Evolutionary conservation across 768 basidiomycete genomes (phyloP).

Genomic region (Coprinopsis cinerea): DNA sequence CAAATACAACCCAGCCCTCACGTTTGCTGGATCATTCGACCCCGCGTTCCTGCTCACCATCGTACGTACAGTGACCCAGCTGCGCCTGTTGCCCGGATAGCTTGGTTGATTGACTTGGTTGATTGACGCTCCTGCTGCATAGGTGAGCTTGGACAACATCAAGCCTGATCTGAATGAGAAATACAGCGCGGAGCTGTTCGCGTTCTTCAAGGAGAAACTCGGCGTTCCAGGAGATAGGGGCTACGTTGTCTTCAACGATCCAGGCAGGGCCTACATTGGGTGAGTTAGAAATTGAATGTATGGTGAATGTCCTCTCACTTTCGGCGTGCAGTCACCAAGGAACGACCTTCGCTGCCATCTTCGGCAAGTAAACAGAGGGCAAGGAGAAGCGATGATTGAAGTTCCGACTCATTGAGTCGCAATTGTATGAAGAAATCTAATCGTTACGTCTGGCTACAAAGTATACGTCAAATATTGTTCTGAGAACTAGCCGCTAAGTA

Average conservation of each 20-base stretch:
- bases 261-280: conserved; percentile 45
- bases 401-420: no score
- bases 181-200: conserved; percentile 52
- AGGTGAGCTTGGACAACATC: conserved; percentile 58
- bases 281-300: no score
- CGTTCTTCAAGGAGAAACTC: conserved; percentile 50
- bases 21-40: conserved; percentile 58
- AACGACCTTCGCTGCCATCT: conserved; percentile 41
- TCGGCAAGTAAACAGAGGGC: background rate
- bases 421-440: no score
- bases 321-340: conserved; percentile 28
- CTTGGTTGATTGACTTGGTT: background rate
- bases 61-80: conserved; percentile 35
- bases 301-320: background rate
- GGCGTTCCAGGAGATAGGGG: conserved; percentile 46
- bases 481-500: no score
- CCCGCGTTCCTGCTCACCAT: conserved; percentile 56
- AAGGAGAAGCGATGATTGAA: background rate
- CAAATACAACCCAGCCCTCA: conserved; percentile 56
- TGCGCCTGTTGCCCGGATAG: background rate
- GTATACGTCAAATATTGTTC: no score
- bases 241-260: conserved; percentile 55
- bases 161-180: conserved; percentile 38
- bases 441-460: no score
- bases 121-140: no score